Conservation (phyloP, 2,329 filamentous ascomycete species). For the Aspergillus eucalypticola region DNA sequence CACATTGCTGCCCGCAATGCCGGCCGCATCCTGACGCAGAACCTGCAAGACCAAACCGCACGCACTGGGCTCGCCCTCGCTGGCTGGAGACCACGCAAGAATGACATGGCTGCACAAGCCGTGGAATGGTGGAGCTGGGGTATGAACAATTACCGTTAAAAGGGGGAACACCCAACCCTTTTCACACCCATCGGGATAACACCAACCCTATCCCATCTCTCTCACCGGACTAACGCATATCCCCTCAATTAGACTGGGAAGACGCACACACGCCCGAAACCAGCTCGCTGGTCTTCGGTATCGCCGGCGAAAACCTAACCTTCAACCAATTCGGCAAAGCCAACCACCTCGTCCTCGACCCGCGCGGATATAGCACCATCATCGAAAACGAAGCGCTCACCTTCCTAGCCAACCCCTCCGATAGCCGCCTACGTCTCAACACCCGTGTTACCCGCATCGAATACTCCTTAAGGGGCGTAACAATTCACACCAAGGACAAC, state of each 20-base stretch:
- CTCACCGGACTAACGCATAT: not conserved
- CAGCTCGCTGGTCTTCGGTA: conserved; percentile 57
- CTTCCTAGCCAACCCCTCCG: conserved; percentile 54
- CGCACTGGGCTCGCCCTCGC: conserved; percentile 60
- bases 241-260: conserved; percentile 55
- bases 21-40: conserved; percentile 58
- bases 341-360: conserved; percentile 63
- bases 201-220: not conserved
- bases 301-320: conserved; percentile 59
- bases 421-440: conserved; percentile 59
- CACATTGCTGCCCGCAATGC: conserved; percentile 52
- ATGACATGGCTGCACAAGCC: conserved; percentile 57
- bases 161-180: conserved; percentile 1
- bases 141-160: conserved; percentile 18
- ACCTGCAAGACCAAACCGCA: conserved; percentile 63
- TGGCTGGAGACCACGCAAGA: conserved; percentile 61
- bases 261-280: conserved; percentile 59
- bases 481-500: conserved; percentile 41
- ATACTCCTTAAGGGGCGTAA: conserved; percentile 57
- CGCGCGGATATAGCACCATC: conserved; percentile 61
- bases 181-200: not conserved
- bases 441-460: conserved; percentile 58
- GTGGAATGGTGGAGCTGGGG: conserved; percentile 62
- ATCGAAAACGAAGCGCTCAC: conserved; percentile 58
- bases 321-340: conserved; percentile 64